A percentile compares a stretch with the other conserved stretches of the same genome.
These are phyloP conservation scores for Hydrangea macrophylla DNA, from an alignment of 148 eudicot genomes.

Conservation along the genomic window DNA sequence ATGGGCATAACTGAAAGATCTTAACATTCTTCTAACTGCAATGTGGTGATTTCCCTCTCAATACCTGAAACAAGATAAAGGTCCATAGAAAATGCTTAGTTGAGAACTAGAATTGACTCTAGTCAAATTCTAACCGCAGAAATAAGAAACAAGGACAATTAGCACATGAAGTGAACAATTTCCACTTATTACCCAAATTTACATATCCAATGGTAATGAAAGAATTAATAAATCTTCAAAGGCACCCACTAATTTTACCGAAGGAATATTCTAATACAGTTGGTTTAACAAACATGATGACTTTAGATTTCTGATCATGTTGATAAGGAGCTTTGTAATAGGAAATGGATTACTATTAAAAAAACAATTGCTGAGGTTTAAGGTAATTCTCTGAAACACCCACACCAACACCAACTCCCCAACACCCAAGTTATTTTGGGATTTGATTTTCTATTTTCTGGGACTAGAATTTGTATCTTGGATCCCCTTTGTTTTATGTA, in stretches of 20 bases:
- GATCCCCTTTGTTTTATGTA: neutral
- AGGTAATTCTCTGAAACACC: neutral
- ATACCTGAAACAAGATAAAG: slow-evolving; percentile 52
- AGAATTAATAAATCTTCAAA: neutral
- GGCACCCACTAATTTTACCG: neutral
- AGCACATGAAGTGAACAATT: neutral
- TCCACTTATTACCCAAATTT: neutral
- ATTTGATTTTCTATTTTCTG: no score
- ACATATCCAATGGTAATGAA: neutral
- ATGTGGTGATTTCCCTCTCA: slow-evolving; percentile 75
- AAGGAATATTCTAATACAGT: neutral
- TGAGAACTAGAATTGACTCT: neutral
- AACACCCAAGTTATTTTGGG: no score
- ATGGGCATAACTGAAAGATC: neutral
- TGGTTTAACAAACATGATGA: neutral
- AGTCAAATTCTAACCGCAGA: neutral
- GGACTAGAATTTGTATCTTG: neutral
- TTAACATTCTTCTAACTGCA: slow-evolving; percentile 71
- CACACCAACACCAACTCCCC: no score
- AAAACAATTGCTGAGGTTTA: neutral
- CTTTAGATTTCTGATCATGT: neutral
- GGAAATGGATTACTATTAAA: neutral
- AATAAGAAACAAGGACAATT: neutral
- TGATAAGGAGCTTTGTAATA: no score
- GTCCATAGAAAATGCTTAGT: neutral